Evolutionary conservation across 2,329 filamentous ascomycete genomes (phyloP).

Genomic region (Clonostachys rhizophaga): DNA sequence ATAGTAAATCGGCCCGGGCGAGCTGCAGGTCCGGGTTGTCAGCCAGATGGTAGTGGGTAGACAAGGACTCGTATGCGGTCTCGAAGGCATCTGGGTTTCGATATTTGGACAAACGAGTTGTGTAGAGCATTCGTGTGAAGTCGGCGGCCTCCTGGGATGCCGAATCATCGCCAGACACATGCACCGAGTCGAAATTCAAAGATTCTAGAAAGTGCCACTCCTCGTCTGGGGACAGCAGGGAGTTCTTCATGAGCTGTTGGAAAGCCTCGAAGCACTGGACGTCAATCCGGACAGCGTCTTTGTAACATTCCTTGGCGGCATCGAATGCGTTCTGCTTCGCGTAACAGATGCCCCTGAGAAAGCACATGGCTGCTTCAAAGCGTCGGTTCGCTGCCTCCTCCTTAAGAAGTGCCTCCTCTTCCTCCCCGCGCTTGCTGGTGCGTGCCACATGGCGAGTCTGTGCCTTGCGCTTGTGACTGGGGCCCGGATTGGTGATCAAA

Average conservation of each 20-base stretch:
- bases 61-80: conserved; percentile 82
- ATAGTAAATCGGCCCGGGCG: conserved; percentile 84
- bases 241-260: conserved; percentile 96
- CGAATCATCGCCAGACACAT: conserved; percentile 58
- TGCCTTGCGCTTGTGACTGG: conserved; percentile 30
- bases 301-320: conserved; percentile 96
- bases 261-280: conserved; percentile 98
- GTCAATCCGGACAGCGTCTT: conserved; percentile 92
- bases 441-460: conserved; percentile 24
- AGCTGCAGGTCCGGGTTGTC: conserved; percentile 87
- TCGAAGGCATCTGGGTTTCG: conserved; percentile 80
- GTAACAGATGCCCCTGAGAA: conserved; percentile 87
- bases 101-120: conserved; percentile 92
- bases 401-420: conserved; percentile 35
- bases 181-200: conserved; percentile 83
- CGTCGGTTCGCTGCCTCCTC: conserved; percentile 70
- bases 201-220: conserved; percentile 87
- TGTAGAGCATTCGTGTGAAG: conserved; percentile 95
- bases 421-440: conserved; percentile 24
- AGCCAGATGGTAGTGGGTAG: conserved; percentile 86
- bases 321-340: conserved; percentile 98
- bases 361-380: conserved; percentile 97
- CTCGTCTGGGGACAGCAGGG: conserved; percentile 81
- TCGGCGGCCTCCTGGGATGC: conserved; percentile 82
- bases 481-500: conserved; percentile 57